Base-by-base conservation (phyloP, 768 basidiomycete species). In the Tricholoma saponaceum region DNA sequence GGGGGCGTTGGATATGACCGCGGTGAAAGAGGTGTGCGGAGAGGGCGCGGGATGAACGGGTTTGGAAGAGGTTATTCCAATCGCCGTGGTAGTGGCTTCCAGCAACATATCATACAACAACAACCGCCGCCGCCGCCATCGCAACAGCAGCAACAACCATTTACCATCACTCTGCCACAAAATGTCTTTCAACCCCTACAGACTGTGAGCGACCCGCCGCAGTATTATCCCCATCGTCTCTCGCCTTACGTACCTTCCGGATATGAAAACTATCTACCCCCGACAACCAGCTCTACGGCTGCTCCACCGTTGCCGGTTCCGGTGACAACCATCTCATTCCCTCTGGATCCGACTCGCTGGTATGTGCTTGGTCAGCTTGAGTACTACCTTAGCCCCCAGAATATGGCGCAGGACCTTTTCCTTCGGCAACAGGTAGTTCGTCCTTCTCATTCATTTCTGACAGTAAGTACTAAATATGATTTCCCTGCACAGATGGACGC, bases 301-400 rank as follows among this genome's bases (percentile, higher is more conserved):
- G 58, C 50, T n/a, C 74, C 70, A 43, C 76, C 70, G 33, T 66
- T 84, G 16, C 82, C 83, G 2, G 68, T 76, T 18, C 81, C 85
- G 4, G 55, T 77, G 46, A 72, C 81, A 1, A 67, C 67, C 14
- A 52, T 84, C 13, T 63, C 78, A 4, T 86, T 83, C 73, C 79
- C 84, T 1, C 67, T 90, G 12, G 92, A 95, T 65, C 72, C 82
- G 22, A 84, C 81, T 51, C 71, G 85, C 51, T 87, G 79, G 64
- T 85, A 82, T 67, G 75, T 96, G 25, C 80, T 96, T 44, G 87
- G 84, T 1, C 90, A 96, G 70, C 73, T 96, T 52, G 95, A 96
- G 72, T 97, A 93, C 70, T 98, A 96, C 74, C 78, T 98, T 63
- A 92, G 92, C 63, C 78, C 87, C 56, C 87, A 97, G 68, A 97